These are phyloP conservation scores for Ogataea populi-albae DNA, from an alignment of 805 yeast species.

Conservation along the genomic window DNA sequence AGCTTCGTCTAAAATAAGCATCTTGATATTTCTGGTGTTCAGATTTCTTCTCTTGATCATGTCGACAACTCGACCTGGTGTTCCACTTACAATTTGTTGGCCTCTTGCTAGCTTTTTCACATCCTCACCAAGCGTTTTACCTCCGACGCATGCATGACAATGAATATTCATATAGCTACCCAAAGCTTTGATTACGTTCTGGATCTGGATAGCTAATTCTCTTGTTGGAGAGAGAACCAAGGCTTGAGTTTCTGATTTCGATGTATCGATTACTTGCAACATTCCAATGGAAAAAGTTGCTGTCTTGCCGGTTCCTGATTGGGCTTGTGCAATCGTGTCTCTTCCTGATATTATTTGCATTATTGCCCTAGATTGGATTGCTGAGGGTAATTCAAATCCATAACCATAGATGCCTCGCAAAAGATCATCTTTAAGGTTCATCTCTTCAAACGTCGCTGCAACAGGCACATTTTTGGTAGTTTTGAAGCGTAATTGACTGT, in stretches of 20 bases:
- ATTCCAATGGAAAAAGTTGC: constrained; percentile 77
- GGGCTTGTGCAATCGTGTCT: constrained; percentile 80
- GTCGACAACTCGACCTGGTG: constrained; percentile 97
- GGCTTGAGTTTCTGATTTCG: constrained; percentile 79
- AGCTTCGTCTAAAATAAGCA: constrained; percentile 97
- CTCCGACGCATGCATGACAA: constrained; percentile 98
- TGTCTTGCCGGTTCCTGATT: constrained; percentile 90
- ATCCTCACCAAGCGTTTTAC: constrained; percentile 87
- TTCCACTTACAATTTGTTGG: constrained; percentile 93
- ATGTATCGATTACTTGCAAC: constrained; percentile 62
- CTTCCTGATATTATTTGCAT: constrained; percentile 72
- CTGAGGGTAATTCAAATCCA: constrained; percentile 80
- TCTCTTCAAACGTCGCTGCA: constrained; percentile 63
- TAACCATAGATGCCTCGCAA: constrained; percentile 69
- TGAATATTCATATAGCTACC: constrained; percentile 88
- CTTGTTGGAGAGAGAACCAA: constrained; percentile 95
- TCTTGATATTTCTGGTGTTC: constrained; percentile 78
- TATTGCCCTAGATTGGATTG: constrained; percentile 80
- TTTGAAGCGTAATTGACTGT: constrained; percentile 58
- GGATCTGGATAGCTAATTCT: constrained; percentile 95
- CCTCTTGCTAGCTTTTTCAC: constrained; percentile 78
- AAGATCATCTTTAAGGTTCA: constrained; percentile 64
- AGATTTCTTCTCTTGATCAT: constrained; percentile 90
- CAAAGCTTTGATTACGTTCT: constrained; percentile 84
- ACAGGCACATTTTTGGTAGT: constrained; percentile 55